Conservation (phyloP, 768 basidiomycete genomes). For the Tulasnella sp. region DNA sequence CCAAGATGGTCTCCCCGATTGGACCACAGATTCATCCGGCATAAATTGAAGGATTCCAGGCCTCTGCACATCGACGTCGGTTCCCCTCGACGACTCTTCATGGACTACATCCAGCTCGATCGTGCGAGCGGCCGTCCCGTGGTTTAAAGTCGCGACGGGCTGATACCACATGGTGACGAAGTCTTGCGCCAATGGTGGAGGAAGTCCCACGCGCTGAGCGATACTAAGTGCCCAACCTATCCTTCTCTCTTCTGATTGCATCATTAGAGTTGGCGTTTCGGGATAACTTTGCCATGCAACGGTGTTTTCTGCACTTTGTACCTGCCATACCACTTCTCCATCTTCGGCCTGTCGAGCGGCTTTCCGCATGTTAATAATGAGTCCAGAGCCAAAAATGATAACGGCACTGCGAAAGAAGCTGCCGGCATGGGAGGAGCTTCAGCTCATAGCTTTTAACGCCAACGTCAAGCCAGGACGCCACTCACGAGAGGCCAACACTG, state of each 20-base stretch:
- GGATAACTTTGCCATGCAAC: neutral
- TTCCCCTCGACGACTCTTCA: too few species aligned
- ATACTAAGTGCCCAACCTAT: neutral
- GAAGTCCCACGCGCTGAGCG: neutral
- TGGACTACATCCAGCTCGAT: too few species aligned
- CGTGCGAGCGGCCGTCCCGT: too few species aligned
- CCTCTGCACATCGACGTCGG: too few species aligned
- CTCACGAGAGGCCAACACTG: neutral
- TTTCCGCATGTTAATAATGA: conserved; percentile 1
- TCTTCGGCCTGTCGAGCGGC: neutral
- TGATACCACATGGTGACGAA: conserved; percentile 5
- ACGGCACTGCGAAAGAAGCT: conserved; percentile 4
- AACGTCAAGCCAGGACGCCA: neutral
- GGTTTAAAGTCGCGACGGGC: neutral
- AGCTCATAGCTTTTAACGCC: too few species aligned
- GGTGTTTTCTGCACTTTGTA: too few species aligned
- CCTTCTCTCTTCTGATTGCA: neutral
- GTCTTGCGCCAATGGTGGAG: neutral
- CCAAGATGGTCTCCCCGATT: too few species aligned
- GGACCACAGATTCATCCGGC: too few species aligned
- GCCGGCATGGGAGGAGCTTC: too few species aligned
- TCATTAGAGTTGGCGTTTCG: neutral
- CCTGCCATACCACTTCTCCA: too few species aligned
- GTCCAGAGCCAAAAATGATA: conserved; percentile 7
- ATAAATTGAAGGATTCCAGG: too few species aligned